Evolutionary conservation across 2,329 filamentous ascomycete species (phyloP), one percentile per base, ranked within the genome.

Genomic region (Xylariales sp.): DNA sequence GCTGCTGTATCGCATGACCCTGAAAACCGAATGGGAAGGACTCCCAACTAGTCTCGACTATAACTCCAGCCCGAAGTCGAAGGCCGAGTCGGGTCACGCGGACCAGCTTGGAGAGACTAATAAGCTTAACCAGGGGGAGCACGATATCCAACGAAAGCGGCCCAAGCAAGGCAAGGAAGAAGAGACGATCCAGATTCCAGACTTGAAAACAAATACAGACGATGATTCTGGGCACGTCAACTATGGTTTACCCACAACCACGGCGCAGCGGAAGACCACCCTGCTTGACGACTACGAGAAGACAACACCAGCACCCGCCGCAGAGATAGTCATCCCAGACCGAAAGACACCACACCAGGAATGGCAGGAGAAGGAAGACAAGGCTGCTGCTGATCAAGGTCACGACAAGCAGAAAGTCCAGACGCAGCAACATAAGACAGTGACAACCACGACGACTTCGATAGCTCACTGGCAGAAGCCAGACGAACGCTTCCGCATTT

Each of bases 401-500:
- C n/a, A 21, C 9, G 28, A 51, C 3, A 24, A 39, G 28, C 37
- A 46, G 6, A 42, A 47, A 14, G 39, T 39, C 31, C 47, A 65
- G 35, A 51, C 33, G 46, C 57, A 31, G 42, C 44, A 37, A 49
- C 52, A 43, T 50, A 56, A 20, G 21, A 48, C 34, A 46, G 48
- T 40, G 22, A 14, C 45, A 39, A 45, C 53, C 24, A 27, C 41
- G 40, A 46, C 52, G 7, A 51, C 50, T 16, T 49, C 58, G 15
- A 55, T 60, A 8, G 62, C 81, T 21, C 83, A 89, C 54, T 97
- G 91, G 91, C 66, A 67, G 42, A 88, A 84, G 60, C 73, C 78
- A 47, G 67, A 72, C 3, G 88, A 95, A 59, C 74, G 85, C 57
- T 97, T 86, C 63, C 90, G 93, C 1, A 65, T 97, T 3, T 70